Evolutionary conservation across 2,329 filamentous ascomycete species (phyloP).

Genomic region (Raffaelea arxii): DNA sequence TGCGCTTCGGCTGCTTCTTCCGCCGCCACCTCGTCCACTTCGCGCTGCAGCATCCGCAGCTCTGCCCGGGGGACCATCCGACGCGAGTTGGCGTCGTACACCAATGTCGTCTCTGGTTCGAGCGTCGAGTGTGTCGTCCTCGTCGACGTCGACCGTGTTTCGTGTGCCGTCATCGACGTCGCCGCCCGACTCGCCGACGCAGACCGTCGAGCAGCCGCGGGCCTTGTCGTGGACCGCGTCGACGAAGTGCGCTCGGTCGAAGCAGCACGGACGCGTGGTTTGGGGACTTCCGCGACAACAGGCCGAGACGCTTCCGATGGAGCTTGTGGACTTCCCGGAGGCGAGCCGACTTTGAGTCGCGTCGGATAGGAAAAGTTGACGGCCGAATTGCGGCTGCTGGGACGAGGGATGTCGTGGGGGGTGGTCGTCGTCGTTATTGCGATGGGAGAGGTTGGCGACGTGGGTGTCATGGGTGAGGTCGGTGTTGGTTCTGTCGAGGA

Average conservation of each 20-base stretch:
- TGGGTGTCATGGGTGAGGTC: conserved; percentile 12
- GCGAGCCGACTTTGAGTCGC: conserved; percentile 29
- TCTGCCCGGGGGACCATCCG: conserved; percentile 46
- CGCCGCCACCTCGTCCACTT: conserved; percentile 28
- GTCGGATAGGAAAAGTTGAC: conserved; percentile 52
- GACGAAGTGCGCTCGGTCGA: conserved; percentile 6
- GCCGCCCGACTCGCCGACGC: conserved; percentile 2
- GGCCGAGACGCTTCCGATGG: neutral
- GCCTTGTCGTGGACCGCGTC: no score
- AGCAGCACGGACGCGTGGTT: conserved; percentile 1
- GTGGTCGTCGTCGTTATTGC: conserved; percentile 2
- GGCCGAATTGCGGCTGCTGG: conserved; percentile 37
- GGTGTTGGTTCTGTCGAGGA: conserved; percentile 25
- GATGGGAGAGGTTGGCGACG: neutral
- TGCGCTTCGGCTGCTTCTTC: conserved; percentile 34
- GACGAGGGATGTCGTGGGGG: conserved; percentile 20
- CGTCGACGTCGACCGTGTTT: conserved; percentile 14
- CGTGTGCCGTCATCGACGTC: conserved; percentile 16
- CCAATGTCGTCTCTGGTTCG: conserved; percentile 33
- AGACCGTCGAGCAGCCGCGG: conserved; percentile 1
- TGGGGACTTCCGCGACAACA: conserved; percentile 5
- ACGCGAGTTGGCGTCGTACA: conserved; percentile 57
- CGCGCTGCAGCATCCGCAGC: conserved; percentile 32
- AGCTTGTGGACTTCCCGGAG: conserved; percentile 15
- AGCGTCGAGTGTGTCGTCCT: conserved; percentile 15